Evolutionary conservation across 306 rosid genomes (phyloP).

Genomic region (Castanea crenata): DNA sequence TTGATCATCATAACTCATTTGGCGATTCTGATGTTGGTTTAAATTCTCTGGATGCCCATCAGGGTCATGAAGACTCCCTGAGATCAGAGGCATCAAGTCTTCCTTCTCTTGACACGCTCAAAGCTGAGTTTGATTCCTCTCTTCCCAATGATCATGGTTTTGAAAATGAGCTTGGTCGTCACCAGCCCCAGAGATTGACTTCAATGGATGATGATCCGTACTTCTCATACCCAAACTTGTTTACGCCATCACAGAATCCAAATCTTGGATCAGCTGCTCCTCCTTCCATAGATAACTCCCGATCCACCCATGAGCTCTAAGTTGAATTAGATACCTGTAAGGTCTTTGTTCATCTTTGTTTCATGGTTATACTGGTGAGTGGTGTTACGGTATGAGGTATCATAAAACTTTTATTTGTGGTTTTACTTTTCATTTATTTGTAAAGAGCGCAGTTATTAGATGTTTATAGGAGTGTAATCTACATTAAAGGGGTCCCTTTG

Average conservation of each 20-base stretch:
- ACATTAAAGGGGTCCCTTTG: constrained; percentile 3
- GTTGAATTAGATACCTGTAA: not conserved
- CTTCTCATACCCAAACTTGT: constrained; percentile 80
- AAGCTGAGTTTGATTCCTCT: constrained; percentile 41
- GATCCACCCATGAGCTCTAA: constrained; percentile 39
- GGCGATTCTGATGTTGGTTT: constrained; percentile 21
- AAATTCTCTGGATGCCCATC: constrained; percentile 30
- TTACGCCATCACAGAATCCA: constrained; percentile 54
- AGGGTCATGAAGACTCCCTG: constrained; percentile 29
- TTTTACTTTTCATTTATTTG: constrained; percentile 3
- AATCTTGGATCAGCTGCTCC: constrained; percentile 46
- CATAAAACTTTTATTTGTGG: not conserved
- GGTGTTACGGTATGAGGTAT: constrained; percentile 8
- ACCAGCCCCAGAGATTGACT: constrained; percentile 61
- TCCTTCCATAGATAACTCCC: constrained; percentile 38
- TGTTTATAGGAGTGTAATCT: not conserved
- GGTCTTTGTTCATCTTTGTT: not conserved
- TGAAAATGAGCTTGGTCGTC: constrained; percentile 31
- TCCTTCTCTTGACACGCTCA: constrained; percentile 38
- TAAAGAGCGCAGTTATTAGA: constrained; percentile 14
- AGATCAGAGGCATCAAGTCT: constrained; percentile 41
- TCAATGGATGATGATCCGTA: constrained; percentile 82
- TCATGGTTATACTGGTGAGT: constrained; percentile 29
- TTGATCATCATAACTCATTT: constrained; percentile 21
- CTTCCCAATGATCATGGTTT: constrained; percentile 29